A percentile compares a stretch with the other conserved stretches of the same genome.
Evolutionary conservation across 257 asterid genomes (phyloP).

Genomic region (Salvia hispanica): DNA sequence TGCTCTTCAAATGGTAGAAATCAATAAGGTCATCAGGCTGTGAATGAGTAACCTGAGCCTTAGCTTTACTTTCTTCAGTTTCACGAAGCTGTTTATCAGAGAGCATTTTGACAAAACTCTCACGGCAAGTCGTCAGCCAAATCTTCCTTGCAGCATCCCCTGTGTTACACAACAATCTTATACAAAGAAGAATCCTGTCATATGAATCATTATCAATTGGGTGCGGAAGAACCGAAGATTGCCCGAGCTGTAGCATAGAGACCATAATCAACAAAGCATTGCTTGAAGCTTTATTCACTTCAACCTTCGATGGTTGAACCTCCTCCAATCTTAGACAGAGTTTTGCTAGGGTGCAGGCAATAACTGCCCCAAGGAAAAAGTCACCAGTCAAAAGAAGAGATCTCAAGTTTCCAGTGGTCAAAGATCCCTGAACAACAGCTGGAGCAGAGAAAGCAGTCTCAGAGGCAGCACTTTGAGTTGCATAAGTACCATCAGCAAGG

Average conservation of each 20-base stretch:
- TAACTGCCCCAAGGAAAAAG: conserved; percentile 90
- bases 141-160: conserved; percentile 75
- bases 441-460: conserved; percentile 88
- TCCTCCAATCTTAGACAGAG: conserved; percentile 82
- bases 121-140: conserved; percentile 88
- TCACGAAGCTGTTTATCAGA: conserved; percentile 91
- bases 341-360: conserved; percentile 83
- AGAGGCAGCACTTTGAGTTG: conserved; percentile 98
- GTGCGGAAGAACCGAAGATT: conserved; percentile 89
- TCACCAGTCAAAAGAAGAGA: conserved; percentile 92
- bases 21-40: conserved; percentile 97
- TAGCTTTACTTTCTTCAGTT: conserved; percentile 86
- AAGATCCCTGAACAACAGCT: conserved; percentile 74
- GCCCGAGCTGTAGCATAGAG: conserved; percentile 88
- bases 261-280: conserved; percentile 73
- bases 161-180: conserved; percentile 68
- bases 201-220: conserved; percentile 91
- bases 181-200: conserved; percentile 81
- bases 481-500: conserved; percentile 97
- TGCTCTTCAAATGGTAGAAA: conserved; percentile 92
- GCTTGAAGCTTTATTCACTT: conserved; percentile 75
- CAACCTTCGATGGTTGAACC: conserved; percentile 77
- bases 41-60: conserved; percentile 73
- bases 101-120: conserved; percentile 92
- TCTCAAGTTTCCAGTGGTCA: conserved; percentile 71